Base-by-base conservation (phyloP, 805 yeast genomes). In the Saturnispora bothae region DNA sequence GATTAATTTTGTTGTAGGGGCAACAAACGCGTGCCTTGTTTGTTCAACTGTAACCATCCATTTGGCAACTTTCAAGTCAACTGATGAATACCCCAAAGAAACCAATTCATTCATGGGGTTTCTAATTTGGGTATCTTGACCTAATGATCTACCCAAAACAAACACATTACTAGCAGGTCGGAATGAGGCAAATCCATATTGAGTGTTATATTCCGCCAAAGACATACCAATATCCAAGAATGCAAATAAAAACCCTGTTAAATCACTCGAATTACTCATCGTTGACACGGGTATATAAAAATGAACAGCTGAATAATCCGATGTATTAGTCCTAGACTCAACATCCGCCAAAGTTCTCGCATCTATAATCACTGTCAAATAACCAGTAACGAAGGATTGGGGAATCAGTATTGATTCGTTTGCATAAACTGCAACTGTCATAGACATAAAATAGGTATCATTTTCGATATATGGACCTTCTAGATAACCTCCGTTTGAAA, bases 31-130 rank as follows among this genome's bases (percentile, higher is more conserved):
- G 3, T 63, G 45, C 43, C 73, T 67, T 1, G 68, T 60, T 52
- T 84, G 94, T 46, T 78, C 78, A 4, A 86, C 73, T 0, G 77
- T 58, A 2, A 86, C 77, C n/a, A 75, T 71, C 96, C 96, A 86
- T 10, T 62, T 63, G 1, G 63, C 66, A 31, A 67, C 57, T 2
- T 48, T 39, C 32, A 71, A 59, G 20, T 65, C 56, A 12, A 70
- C 69, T 1, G 66, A 61, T 0, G 75, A 60, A 48, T 60, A 78
- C 0, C 85, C 85, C 2, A 71, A 63, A 1, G 88, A 75, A 4
- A 79, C 68, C 10, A 57, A 46, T 3, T 49, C 46, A 5, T 59
- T 60, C 22, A 53, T 43, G 4, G 69, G 61, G 19, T 65, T 58
- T 5, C 48, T 51, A 0, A 67, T 56, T 6, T 65, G 55, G 13